Base-by-base conservation (phyloP, 1,139 yeast genomes). In the Blastobotrys arbuscula region DNA sequence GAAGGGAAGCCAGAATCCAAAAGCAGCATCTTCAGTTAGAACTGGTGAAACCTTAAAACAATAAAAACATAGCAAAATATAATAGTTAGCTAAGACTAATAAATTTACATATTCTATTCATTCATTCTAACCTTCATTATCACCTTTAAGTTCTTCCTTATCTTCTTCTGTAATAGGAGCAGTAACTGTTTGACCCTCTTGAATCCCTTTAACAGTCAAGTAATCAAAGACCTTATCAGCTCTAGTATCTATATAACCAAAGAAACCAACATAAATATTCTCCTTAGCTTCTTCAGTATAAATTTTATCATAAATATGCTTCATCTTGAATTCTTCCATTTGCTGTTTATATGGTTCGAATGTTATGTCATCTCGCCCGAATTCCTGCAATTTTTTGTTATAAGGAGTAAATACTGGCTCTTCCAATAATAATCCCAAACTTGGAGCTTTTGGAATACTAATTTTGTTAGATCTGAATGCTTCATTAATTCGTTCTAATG, bases 401-500 rank as follows among this genome's bases (percentile, higher is more conserved):
- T 85, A 88, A 7, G 87, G 84, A 49, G 85, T 95, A 66, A 87
- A 92, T 12, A 90, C 95, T 0, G 98, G 98, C 51, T 84, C 81
- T 62, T 94, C 98, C 51, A 92, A 75, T 47, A 94, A 70, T 51
- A 92, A 73, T 0, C 99, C 99, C 54, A 92, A 73, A 34, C 97
- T 95, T 5, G 99, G 99, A 0, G 97, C 98, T 68, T 92, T 94
- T 47, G 99, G 99, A 55, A 92, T 86, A 63, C 89, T 89, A 53
- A 92, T 77, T 60, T 82, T 85, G 41, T 77, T 76, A 1, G 80
- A 75, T 2, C 81, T 81, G 63, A 88, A 92, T 4, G 95, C 86
- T 60, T 87, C 85, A n/a, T 72, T 65, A 55, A 92, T 86, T 57
- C 95, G 78, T 19, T 76, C 75, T 28, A 78, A 65, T 3, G 97